Evolutionary conservation across 2,329 filamentous ascomycete species (phyloP), one percentile per base, ranked within the genome.

Genomic region (Epichloe gansuensis): DNA sequence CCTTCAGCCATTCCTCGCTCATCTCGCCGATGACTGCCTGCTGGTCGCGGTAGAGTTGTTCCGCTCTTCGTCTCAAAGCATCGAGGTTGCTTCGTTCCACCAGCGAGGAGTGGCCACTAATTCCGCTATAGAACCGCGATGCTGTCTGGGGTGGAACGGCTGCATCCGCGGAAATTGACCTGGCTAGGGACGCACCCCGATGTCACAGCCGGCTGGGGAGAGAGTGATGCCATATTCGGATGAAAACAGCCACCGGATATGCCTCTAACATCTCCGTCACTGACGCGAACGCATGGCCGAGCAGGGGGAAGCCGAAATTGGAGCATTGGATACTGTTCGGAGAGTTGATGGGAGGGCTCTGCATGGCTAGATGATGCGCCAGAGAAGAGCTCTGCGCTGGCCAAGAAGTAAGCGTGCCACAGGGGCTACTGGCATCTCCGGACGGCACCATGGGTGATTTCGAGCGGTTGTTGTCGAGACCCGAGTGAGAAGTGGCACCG

Each of bases 31-130:
- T 78, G 52, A 78, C 69, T 48, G 66, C 67, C 7, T 75, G 72
- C 59, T 80, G 76, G 57, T 78, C 75, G 56, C 72, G 72, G 59
- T 78, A 78, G n/a, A 79, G 72, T 60, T 77, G 73, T 57, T 79
- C 77, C 4, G 73, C 76, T 13, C 75, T 72, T 46, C 72, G 71
- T 11, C 76, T 72, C 56, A 75, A 77, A 6, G 75, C 75, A 59
- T 80, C 76, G 52, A 80, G 67, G 52, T 78, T 72, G 48, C 71
- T 73, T 37, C 76, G 72, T 60, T 80, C 45, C 11, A 35, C 39
- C 23, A 48, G 47, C 11, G 49, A 45, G 5, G 49, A 28, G 15
- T 46, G 21, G 72, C 74, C 54, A 76, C 74, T 25, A 72, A 66
- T 42, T 73, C 72, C 31, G 67, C 59, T 35, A 63, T 59, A 56